Evolutionary conservation across 805 yeast species (phyloP).

Genomic region (Ogataea salicorniae): DNA sequence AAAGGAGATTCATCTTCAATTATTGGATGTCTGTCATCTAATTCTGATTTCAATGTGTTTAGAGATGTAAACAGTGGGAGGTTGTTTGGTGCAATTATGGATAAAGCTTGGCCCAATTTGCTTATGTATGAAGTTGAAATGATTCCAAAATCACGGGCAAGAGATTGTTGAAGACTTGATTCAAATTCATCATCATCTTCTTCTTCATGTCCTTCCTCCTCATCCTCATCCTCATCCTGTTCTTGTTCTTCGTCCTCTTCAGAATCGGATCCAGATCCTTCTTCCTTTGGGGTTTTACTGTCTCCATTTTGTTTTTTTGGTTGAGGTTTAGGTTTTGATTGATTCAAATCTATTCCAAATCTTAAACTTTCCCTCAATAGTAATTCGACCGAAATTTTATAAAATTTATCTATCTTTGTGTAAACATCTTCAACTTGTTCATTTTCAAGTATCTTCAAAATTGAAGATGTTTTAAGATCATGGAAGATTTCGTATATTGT

Average conservation of each 20-base stretch:
- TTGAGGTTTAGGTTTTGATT: neutral
- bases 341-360: conserved; percentile 29
- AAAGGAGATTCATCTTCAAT: conserved; percentile 56
- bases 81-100: conserved; percentile 53
- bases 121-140: conserved; percentile 48
- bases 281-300: conserved; percentile 3
- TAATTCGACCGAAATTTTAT: conserved; percentile 56
- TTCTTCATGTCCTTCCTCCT: conserved; percentile 7
- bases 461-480: conserved; percentile 56
- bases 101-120: conserved; percentile 61
- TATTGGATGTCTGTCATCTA: conserved; percentile 69
- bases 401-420: conserved; percentile 53
- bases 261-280: conserved; percentile 10
- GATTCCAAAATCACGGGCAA: conserved; percentile 55
- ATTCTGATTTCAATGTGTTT: conserved; percentile 52
- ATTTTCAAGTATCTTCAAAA: conserved; percentile 33
- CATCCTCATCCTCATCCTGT: conserved; percentile 2
- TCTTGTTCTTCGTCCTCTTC: conserved; percentile 24
- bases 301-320: neutral
- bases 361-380: conserved; percentile 56
- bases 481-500: conserved; percentile 57
- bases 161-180: conserved; percentile 32
- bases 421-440: conserved; percentile 48
- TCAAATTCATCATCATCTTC: conserved; percentile 12
- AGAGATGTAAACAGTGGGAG: conserved; percentile 78